Base-by-base conservation (phyloP, 2,329 filamentous ascomycete genomes). In the Mycogone perniciosa region DNA sequence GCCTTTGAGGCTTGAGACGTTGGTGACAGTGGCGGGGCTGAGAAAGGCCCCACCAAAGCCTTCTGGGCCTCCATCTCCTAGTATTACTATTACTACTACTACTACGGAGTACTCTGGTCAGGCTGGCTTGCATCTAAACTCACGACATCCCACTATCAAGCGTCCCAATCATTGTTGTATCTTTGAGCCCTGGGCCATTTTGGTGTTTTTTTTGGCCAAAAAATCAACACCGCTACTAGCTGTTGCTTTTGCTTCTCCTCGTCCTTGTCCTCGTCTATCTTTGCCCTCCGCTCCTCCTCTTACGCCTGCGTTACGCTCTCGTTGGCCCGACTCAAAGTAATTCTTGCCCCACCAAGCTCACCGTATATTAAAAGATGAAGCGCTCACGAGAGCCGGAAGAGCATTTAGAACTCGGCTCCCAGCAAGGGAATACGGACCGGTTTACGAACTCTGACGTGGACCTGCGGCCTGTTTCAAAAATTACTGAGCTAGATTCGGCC, bases 301-400 rank as follows among this genome's bases (percentile, higher is more conserved):
- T 38, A 20, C 37, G 29, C 41, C 40, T 30, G 30, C 30, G 7
- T 41, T 26, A 45, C 42, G 33, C 10, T 38, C 41, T 42, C 27
- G 37, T 31, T 50, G 46, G 51, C 43, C 31, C 13, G n/a, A 46
- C 26, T 46, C 31, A 53, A 46, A 53, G 51, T 53, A 53, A 53
- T 53, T 31, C 38, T 31, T 53, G 37, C 51, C 51, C 51, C 51
- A 53, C 43, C 48, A 43, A 63, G 57, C 60, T 64, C 60, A 62
- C 62, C 55, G 52, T 59, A 59, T 49, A 13, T 44, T 46, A 57
- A 53, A 70, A 65, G 64, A 82, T 82, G 80, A 82, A 82, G 75
- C 80, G 80, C 72, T 77, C 77, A 77, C 78, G 79, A 70, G 77
- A 80, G 71, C 70, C 71, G 59, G 76, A 79, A 66, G 74, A 78